phyloP scores from a whole-genome alignment of 139 green algal genomes.

The Monoraphidium neglectum region DNA sequence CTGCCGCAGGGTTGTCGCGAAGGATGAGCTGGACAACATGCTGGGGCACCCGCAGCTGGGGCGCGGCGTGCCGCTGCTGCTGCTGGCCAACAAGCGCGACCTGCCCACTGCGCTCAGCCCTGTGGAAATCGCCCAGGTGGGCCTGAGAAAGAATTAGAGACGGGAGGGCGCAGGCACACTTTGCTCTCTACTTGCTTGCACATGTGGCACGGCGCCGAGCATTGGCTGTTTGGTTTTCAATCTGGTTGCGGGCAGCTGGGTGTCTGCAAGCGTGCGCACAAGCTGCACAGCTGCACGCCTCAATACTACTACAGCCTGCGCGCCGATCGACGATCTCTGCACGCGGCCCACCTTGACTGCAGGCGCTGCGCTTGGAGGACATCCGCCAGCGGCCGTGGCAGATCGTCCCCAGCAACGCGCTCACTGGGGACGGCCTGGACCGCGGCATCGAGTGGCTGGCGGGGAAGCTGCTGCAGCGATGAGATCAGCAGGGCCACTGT shows the following conservation, averaged over 20 bases:
- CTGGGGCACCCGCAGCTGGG: slow-evolving; percentile 47
- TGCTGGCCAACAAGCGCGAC: slow-evolving; percentile 88
- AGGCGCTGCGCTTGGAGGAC: slow-evolving; percentile 62
- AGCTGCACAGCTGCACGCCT: no score
- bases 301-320: no score
- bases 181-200: background rate
- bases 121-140: slow-evolving; percentile 66
- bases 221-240: background rate
- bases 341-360: no score
- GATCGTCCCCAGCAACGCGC: slow-evolving; percentile 77
- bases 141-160: background rate
- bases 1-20: slow-evolving; percentile 63
- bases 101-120: slow-evolving; percentile 61
- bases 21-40: slow-evolving; percentile 71
- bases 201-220: background rate
- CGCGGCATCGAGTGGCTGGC: slow-evolving; percentile 77
- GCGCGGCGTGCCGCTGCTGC: slow-evolving; percentile 61
- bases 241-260: background rate
- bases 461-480: slow-evolving; percentile 41
- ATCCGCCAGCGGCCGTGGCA: slow-evolving; percentile 80
- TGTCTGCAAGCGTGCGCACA: no score
- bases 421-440: slow-evolving; percentile 76
- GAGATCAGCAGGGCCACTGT: background rate
- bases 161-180: background rate
- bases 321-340: no score